Conservation (phyloP, 257 asterid genomes). For the Vinca minor region DNA sequence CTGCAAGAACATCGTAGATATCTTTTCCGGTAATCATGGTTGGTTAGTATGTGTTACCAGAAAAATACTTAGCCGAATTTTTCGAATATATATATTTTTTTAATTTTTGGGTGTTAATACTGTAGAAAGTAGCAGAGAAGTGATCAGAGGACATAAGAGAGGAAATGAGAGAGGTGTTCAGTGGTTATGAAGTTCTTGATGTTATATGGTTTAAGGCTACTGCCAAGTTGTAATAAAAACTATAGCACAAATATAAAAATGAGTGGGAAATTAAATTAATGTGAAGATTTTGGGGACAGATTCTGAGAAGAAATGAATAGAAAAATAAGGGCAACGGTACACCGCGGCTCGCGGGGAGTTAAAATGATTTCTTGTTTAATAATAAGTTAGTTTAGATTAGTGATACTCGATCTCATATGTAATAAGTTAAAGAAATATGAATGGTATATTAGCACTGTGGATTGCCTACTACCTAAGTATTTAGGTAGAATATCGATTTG, state of each 20-base stretch:
- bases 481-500: no score
- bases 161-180: background rate
- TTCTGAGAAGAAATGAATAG: background rate
- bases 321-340: background rate
- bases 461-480: no score
- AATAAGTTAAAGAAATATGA: no score
- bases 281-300: background rate
- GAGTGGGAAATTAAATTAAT: background rate
- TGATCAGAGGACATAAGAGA: no score
- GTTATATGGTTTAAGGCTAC: no score
- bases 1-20: constrained; percentile 75
- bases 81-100: no score
- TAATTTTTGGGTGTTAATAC: no score
- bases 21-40: constrained; percentile 75
- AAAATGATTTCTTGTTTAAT: no score
- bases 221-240: background rate
- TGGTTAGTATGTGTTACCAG: background rate
- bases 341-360: background rate
- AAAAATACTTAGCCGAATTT: no score
- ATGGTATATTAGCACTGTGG: no score
- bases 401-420: no score
- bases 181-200: background rate
- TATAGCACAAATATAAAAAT: background rate
- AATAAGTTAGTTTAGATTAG: no score
- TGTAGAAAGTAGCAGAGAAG: background rate